Conservation (phyloP, 192 early-diverging fungal genomes). For the Coemansia pectinata region DNA sequence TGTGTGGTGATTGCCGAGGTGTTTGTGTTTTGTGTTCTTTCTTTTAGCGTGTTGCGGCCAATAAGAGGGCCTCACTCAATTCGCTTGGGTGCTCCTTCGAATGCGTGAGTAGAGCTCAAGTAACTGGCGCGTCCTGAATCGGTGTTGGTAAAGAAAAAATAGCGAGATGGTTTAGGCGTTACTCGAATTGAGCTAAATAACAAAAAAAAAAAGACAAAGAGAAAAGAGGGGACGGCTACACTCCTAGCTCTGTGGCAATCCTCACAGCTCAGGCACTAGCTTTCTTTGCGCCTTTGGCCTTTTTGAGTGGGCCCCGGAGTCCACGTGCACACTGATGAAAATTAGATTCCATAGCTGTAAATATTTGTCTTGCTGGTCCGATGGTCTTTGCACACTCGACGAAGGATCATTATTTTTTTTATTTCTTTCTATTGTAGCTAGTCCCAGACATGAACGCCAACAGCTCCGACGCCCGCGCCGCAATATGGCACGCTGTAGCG, state of each 20-base stretch:
- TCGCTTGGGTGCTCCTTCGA: neutral
- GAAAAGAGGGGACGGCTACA: neutral
- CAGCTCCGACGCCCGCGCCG: conserved; percentile 31
- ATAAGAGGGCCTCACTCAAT: neutral
- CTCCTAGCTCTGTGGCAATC: neutral
- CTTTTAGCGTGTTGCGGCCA: conserved; percentile 6
- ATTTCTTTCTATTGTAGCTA: neutral
- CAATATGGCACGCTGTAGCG: conserved; percentile 44
- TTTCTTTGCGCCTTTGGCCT: conserved; percentile 3
- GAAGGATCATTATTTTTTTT: neutral
- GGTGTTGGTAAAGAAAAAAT: conserved; percentile 1
- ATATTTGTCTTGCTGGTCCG: too few relatives aligned
- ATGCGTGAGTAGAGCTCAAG: neutral
- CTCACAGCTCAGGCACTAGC: neutral
- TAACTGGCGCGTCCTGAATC: neutral
- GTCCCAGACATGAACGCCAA: conserved; percentile 28
- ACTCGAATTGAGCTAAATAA: conserved; percentile 1
- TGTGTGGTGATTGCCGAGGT: conserved; percentile 2
- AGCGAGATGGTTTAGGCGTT: conserved; percentile 7
- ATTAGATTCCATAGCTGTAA: neutral
- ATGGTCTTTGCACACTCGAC: too few relatives aligned
- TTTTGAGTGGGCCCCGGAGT: neutral
- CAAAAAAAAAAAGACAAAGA: neutral
- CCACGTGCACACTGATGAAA: neutral
- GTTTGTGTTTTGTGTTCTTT: conserved; percentile 2